Base-by-base conservation (phyloP, 169 alveolate genomes). In the Eimeria acervulina region DNA sequence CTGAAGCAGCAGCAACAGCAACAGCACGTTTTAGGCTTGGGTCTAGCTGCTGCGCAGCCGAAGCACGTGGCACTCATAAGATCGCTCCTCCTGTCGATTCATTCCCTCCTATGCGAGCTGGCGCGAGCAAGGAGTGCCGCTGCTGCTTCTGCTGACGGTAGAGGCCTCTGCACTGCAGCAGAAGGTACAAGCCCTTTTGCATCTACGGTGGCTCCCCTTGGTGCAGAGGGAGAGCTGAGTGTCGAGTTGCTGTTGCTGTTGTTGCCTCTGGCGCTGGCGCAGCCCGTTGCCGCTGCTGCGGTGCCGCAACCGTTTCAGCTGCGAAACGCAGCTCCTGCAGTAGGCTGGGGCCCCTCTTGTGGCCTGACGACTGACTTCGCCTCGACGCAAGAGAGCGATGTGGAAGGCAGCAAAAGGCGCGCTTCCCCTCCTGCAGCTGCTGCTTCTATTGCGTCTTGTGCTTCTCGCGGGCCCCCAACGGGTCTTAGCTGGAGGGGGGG, bases 1-100 rank as follows among this genome's bases (percentile, higher is more conserved):
- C 33, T 84, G 74, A 19, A 55, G 76, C 92, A 84, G 38, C 92
- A 84, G 55, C 92, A 80, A 78, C 92, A 84, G 78, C 92, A 84
- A 31, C 92, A 84, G 92, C 92, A 84, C 52, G 2, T 84, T 19
- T 52, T 84, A 17, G 92, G 59, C 33, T 17, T 42, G 76, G 55
- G 92, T 26, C 7, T 84, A 55, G 92, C 92, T 12, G 78, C 92
- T 4, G 44, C 92, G 5, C 92, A 84, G 78, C 92, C 92, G 36
- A 84, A 84, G 31, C 92, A 84, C n/a, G 52, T 84, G 21, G 55
- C 92, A 55, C 76, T 84, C 47, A 52, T 52, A 3, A 51, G 78
- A 31, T 28, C 92, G 31, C 55, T 84, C 19, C 92, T 84, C 26
- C 78, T 55, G 55, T 84, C 92, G 10, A 84, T 84, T 13, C 47